phyloP scores from a whole-genome alignment of 2,329 filamentous ascomycete genomes.

The Colletotrichum sp. region DNA sequence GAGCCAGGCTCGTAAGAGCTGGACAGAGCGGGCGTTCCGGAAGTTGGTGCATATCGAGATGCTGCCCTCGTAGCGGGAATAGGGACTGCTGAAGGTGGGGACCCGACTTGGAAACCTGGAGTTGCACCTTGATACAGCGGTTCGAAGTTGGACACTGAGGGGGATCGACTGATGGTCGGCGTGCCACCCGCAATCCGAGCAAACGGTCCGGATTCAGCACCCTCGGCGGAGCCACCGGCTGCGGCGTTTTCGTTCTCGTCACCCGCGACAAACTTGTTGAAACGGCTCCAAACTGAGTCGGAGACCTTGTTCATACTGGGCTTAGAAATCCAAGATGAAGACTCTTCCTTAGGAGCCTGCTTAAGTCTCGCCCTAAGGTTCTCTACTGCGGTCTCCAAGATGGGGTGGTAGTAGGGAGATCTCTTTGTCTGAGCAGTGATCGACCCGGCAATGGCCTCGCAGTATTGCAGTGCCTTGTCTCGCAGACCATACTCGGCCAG shows the following conservation, averaged over 20 bases:
- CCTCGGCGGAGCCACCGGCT: conserved; percentile 60
- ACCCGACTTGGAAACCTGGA: conserved; percentile 32
- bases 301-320: conserved; percentile 96
- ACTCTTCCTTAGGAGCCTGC: conserved; percentile 82
- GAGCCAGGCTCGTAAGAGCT: conserved; percentile 28
- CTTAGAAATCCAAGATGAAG: conserved; percentile 89
- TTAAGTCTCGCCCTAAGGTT: conserved; percentile 84
- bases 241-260: conserved; percentile 77
- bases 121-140: conserved; percentile 66
- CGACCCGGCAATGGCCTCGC: conserved; percentile 78
- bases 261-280: conserved; percentile 95
- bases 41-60: conserved; percentile 56
- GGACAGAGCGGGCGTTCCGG: conserved; percentile 29
- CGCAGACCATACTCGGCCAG: conserved; percentile 85
- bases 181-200: conserved; percentile 79
- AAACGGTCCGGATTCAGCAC: conserved; percentile 76
- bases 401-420: conserved; percentile 84
- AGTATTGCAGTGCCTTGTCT: conserved; percentile 88
- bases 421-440: conserved; percentile 82
- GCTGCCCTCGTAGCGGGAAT: conserved; percentile 46
- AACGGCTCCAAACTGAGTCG: conserved; percentile 86
- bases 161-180: conserved; percentile 75
- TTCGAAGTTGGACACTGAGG: conserved; percentile 75
- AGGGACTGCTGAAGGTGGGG: conserved; percentile 37
- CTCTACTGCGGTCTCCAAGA: conserved; percentile 78